Conservation (phyloP, 345 rosid species). For the Aquilaria yunnanensis region DNA sequence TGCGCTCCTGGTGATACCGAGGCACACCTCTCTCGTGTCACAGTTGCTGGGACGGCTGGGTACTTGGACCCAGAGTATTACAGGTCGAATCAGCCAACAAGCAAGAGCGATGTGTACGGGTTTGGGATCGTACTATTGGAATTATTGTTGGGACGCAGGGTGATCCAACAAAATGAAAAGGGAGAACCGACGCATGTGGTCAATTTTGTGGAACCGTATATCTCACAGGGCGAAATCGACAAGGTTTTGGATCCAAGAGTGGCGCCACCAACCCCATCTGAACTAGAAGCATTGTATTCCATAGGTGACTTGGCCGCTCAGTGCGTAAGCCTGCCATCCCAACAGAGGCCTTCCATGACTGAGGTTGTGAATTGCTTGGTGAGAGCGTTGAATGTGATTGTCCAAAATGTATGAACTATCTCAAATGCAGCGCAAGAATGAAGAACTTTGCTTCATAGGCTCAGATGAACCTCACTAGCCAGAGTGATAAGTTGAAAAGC, state of each 20-base stretch:
- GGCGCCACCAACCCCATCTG: slow-evolving; percentile 21
- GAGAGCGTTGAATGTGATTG: no score
- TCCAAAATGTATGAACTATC: no score
- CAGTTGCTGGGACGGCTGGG: slow-evolving; percentile 35
- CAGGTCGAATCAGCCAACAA: slow-evolving; percentile 44
- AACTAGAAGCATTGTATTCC: slow-evolving; percentile 37
- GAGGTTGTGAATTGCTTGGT: slow-evolving; percentile 20
- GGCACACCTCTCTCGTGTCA: slow-evolving; percentile 39
- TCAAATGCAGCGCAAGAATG: no score
- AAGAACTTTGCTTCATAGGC: no score
- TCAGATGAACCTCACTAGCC: no score
- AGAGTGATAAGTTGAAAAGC: no score
- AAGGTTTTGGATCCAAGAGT: slow-evolving; percentile 27
- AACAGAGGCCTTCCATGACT: slow-evolving; percentile 47
- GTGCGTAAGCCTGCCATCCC: slow-evolving; percentile 45
- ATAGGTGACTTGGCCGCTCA: slow-evolving; percentile 36
- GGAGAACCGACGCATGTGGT: slow-evolving; percentile 47
- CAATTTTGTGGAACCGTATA: slow-evolving; percentile 7
- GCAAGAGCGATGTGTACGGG: slow-evolving; percentile 59
- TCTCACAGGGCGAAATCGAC: slow-evolving; percentile 16
- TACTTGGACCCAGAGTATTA: slow-evolving; percentile 63
- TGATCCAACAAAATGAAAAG: slow-evolving; percentile 40
- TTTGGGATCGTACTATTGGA: slow-evolving; percentile 52
- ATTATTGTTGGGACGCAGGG: slow-evolving; percentile 40
- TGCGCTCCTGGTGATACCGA: slow-evolving; percentile 35